Percentiles rank a stretch among this genome's conserved stretches.
Conservation (phyloP, 805 yeast genomes). For the Jamesozyma jinghongensis region DNA sequence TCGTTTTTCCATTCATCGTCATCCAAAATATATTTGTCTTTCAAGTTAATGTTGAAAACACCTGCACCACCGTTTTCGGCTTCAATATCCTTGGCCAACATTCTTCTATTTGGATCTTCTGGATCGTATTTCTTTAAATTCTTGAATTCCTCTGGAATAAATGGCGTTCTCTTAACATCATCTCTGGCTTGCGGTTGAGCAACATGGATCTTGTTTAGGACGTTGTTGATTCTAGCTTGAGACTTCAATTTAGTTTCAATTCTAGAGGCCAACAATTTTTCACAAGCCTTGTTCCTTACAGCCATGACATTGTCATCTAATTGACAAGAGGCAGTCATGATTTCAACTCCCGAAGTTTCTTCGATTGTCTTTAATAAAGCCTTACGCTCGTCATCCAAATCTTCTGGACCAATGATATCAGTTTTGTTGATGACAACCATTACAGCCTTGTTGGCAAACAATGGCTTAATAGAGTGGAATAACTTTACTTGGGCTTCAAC, state of each 20-base stretch:
- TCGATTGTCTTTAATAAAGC: conserved; percentile 57
- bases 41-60: conserved; percentile 87
- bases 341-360: conserved; percentile 73
- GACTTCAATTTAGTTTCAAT: conserved; percentile 95
- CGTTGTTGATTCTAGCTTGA: conserved; percentile 77
- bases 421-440: conserved; percentile 92
- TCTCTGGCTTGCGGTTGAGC: conserved; percentile 86
- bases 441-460: conserved; percentile 94
- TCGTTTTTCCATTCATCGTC: conserved; percentile 98
- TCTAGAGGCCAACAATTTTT: conserved; percentile 87
- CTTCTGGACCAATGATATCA: conserved; percentile 80
- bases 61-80: conserved; percentile 98
- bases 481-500: conserved; percentile 95
- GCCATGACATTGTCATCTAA: conserved; percentile 92
- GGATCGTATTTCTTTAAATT: conserved; percentile 57
- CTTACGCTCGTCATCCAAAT: conserved; percentile 68
- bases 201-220: conserved; percentile 91
- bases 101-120: conserved; percentile 74
- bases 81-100: conserved; percentile 80
- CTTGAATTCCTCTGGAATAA: conserved; percentile 70
- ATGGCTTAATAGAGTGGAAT: conserved; percentile 93
- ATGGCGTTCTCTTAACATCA: conserved; percentile 68
- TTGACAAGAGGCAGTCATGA: conserved; percentile 87
- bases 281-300: conserved; percentile 95
- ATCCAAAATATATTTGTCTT: conserved; percentile 84